phyloP scores from a whole-genome alignment of 495 filamentous ascomycete species.

The Xylona heveae region DNA sequence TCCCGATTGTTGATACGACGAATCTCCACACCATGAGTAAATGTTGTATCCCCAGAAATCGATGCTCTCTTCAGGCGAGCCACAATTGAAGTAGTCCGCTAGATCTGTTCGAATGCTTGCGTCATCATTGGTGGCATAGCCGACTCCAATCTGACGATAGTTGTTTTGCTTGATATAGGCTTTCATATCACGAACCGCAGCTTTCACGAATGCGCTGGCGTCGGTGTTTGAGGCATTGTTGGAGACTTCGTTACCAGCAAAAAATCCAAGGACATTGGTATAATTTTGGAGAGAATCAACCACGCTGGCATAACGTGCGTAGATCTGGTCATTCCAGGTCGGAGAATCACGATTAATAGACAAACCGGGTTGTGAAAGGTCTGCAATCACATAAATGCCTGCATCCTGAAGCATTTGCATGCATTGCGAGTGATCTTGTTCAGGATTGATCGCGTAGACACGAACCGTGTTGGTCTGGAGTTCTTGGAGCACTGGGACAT shows the following conservation, averaged over 20 bases:
- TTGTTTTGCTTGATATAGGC: constrained; percentile 62
- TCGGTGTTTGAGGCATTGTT: constrained; percentile 64
- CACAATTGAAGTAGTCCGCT: constrained; percentile 87
- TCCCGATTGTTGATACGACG: constrained; percentile 46
- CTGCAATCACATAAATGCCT: constrained; percentile 86
- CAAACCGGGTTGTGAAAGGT: constrained; percentile 53
- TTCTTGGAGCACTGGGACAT: constrained; percentile 58
- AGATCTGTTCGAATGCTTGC: constrained; percentile 53
- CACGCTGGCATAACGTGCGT: constrained; percentile 59
- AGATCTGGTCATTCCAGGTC: constrained; percentile 53
- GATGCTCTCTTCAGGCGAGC: constrained; percentile 36
- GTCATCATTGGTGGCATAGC: constrained; percentile 90
- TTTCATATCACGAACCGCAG: constrained; percentile 51
- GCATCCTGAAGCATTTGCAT: constrained; percentile 67
- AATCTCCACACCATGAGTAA: constrained; percentile 92
- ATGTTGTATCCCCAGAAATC: constrained; percentile 99
- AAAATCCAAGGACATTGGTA: constrained; percentile 83
- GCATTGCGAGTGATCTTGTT: constrained; percentile 54
- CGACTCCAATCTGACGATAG: constrained; percentile 68
- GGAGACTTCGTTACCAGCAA: constrained; percentile 86
- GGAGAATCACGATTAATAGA: constrained; percentile 75
- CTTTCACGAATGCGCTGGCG: constrained; percentile 86
- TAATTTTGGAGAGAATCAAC: constrained; percentile 62
- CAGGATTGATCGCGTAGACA: constrained; percentile 78
- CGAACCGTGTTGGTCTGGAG: constrained; percentile 79